These are phyloP conservation scores for Mimosa pudica DNA, from an alignment of 306 rosid species.

Conservation along the genomic window DNA sequence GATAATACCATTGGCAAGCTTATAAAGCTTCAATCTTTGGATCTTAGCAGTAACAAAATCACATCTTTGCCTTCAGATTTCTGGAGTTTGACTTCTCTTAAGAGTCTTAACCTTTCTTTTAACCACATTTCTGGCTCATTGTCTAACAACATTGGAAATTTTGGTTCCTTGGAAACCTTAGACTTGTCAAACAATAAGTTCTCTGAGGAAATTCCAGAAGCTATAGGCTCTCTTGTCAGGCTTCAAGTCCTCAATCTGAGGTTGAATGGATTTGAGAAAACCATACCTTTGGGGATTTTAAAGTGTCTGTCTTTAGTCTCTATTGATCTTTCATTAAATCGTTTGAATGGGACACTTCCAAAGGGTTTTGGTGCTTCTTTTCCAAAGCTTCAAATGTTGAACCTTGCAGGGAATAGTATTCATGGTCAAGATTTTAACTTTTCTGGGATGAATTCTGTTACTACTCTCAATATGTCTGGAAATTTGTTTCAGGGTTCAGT, in stretches of 20 bases:
- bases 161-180: conserved; percentile 66
- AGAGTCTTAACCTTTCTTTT: conserved; percentile 66
- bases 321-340: conserved; percentile 76
- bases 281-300: conserved; percentile 56
- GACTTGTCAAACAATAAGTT: conserved; percentile 73
- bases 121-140: conserved; percentile 79
- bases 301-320: conserved; percentile 64
- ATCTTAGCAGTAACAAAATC: conserved; percentile 85
- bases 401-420: conserved; percentile 62
- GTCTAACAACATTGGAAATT: conserved; percentile 79
- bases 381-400: conserved; percentile 59
- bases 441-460: conserved; percentile 54
- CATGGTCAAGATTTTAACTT: conserved; percentile 50
- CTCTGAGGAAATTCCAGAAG: conserved; percentile 75
- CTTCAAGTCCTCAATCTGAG: conserved; percentile 50
- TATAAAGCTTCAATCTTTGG: conserved; percentile 66
- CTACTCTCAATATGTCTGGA: conserved; percentile 76
- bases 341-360: conserved; percentile 75
- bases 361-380: conserved; percentile 63
- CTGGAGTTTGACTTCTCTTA: conserved; percentile 85
- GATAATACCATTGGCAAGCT: conserved; percentile 88
- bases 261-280: conserved; percentile 45
- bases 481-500: conserved; percentile 81
- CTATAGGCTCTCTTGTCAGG: conserved; percentile 60
- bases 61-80: conserved; percentile 77